phyloP scores from a whole-genome alignment of 768 basidiomycete genomes.

The Pulveroboletus sp. region DNA sequence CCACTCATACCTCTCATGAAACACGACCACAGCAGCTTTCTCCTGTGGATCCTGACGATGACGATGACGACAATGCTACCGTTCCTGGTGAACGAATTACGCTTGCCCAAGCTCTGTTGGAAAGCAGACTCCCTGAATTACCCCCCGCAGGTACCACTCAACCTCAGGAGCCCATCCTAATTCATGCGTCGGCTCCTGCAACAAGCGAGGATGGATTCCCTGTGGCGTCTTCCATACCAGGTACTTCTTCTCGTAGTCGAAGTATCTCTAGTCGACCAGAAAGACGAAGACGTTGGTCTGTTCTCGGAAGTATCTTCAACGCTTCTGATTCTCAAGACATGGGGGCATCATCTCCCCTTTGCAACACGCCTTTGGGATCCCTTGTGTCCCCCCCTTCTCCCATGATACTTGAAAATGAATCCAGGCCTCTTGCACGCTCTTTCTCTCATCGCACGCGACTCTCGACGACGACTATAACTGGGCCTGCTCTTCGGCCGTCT shows the following conservation, averaged over 20 bases:
- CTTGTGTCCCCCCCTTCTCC: constrained; percentile 15
- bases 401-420: constrained; percentile 15
- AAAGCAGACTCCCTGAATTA: constrained; percentile 72
- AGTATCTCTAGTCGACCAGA: constrained; percentile 30
- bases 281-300: constrained; percentile 66
- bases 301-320: constrained; percentile 47
- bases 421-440: constrained; percentile 24
- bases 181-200: constrained; percentile 41
- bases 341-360: constrained; percentile 25
- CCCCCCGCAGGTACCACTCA: constrained; percentile 65
- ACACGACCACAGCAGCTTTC: constrained; percentile 34
- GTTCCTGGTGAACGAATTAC: constrained; percentile 57
- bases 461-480: constrained; percentile 7
- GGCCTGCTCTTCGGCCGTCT: constrained; percentile 28
- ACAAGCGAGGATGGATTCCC: constrained; percentile 40
- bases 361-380: constrained; percentile 16
- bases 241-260: constrained; percentile 33
- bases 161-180: constrained; percentile 64
- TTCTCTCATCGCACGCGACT: constrained; percentile 20
- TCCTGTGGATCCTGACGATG: constrained; percentile 48
- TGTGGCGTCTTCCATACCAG: constrained; percentile 45
- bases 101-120: constrained; percentile 67
- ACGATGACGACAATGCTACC: constrained; percentile 43
- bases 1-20: constrained; percentile 18
- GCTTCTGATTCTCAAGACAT: constrained; percentile 22